These are phyloP conservation scores for Taiozyma sp. DNA, from an alignment of 1,139 yeast genomes.

Conservation along the genomic window DNA sequence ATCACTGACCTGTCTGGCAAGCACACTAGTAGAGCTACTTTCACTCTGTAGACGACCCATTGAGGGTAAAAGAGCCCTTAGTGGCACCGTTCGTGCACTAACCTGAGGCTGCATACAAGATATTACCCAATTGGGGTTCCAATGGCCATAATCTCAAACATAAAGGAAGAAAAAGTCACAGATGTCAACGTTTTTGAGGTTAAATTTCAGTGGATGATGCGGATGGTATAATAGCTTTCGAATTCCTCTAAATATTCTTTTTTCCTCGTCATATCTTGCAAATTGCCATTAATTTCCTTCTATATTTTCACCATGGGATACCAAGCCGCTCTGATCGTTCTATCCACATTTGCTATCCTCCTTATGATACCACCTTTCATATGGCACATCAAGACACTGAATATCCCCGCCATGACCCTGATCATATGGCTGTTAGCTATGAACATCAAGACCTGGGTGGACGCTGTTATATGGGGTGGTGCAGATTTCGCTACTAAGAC, in stretches of 20 bases:
- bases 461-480: slow-evolving; percentile 70
- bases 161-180: neutral
- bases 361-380: slow-evolving; percentile 60
- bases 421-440: slow-evolving; percentile 59
- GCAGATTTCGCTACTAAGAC: slow-evolving; percentile 40
- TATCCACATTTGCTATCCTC: slow-evolving; percentile 48
- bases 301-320: slow-evolving; percentile 26
- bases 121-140: slow-evolving; percentile 5
- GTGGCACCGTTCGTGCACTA: neutral
- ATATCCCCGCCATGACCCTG: slow-evolving; percentile 64
- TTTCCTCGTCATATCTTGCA: neutral
- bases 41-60: neutral
- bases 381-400: slow-evolving; percentile 64
- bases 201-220: neutral
- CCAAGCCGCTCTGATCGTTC: slow-evolving; percentile 41
- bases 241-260: neutral
- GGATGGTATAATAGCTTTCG: neutral
- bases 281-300: neutral
- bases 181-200: neutral
- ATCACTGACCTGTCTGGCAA: neutral
- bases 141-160: slow-evolving; percentile 4
- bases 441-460: slow-evolving; percentile 55
- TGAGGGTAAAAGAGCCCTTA: neutral
- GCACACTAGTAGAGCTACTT: neutral
- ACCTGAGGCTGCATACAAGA: neutral